Evolutionary conservation across 345 rosid species (phyloP), one percentile per base, ranked within the genome.

Genomic region (Reutealis trisperma): DNA sequence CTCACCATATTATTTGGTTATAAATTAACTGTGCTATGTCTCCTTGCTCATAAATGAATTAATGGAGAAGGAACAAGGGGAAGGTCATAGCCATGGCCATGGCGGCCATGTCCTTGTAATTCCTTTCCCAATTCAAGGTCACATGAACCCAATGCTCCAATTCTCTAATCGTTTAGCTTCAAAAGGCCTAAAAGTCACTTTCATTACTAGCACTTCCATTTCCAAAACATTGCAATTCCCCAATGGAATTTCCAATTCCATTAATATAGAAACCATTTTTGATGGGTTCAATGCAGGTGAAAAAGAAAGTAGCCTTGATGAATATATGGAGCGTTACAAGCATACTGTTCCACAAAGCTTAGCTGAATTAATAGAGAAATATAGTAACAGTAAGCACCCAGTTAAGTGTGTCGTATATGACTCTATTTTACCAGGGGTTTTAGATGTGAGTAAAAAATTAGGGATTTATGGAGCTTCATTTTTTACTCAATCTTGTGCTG

Each of bases 401-500:
- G 71, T 87, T 44, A 79, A 79, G 32, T 91, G 91, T 72, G 63
- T 91, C 16, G 71, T 93, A 4, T 89, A 91, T 32, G 97, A 91
- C 75, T 67, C 90, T 7, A 82, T 86, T 66, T 54, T 85, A 73
- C 84, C 88, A 0, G 89, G 91, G 91, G 85, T 79, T 13, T 78
- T 90, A 8, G 91, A 88, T 16, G 83, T 89, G 27, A 88, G 90
- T 37, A 84, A 52, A 70, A 72, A 41, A 81, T 85, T 1, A 9
- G 91, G 86, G 25, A 22, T 89, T 4, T 27, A 22, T 3, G 88
- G 81, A 0, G 91, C 90, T 2, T 78, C 87, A 4, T 89, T 93
- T 80, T 93, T 93, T 61, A 91, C 96, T 13, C 92, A 90, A 60
- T 52, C 82, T 1, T 90, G 94, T 63, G 88, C 86, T 0, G 91